Percentiles rank a stretch among this genome's conserved stretches.
Conservation (phyloP, 306 rosid genomes). For the Mucuna pruriens region DNA sequence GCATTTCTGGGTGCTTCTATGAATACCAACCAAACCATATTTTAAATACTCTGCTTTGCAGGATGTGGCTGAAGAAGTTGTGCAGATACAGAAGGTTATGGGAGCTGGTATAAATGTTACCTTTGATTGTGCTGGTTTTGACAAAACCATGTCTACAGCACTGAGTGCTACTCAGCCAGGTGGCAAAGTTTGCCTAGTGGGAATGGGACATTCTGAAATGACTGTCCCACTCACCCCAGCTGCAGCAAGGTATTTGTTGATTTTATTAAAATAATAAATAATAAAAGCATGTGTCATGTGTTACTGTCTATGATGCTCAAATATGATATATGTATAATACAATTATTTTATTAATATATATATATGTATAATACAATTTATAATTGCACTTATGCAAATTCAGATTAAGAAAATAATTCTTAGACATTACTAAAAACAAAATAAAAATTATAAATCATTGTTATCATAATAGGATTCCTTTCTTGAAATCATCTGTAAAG, state of each 20-base stretch:
- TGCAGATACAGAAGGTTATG: conserved; percentile 64
- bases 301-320: neutral
- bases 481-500: neutral
- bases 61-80: conserved; percentile 75
- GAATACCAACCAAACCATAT: conserved; percentile 4
- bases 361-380: no score
- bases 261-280: neutral
- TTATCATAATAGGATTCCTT: neutral
- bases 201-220: conserved; percentile 84
- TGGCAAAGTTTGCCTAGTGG: conserved; percentile 89
- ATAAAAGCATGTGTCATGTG: neutral
- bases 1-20: neutral
- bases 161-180: conserved; percentile 75
- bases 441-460: neutral
- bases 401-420: neutral
- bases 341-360: no score
- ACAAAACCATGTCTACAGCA: conserved; percentile 89
- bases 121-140: conserved; percentile 88
- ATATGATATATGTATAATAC: neutral
- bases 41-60: conserved; percentile 35
- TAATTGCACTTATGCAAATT: neutral
- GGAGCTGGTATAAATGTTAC: conserved; percentile 61
- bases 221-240: conserved; percentile 85
- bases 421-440: neutral
- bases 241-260: conserved; percentile 65